Evolutionary conservation across 805 yeast genomes (phyloP).

Genomic region (Saccharomycopsis microspora): DNA sequence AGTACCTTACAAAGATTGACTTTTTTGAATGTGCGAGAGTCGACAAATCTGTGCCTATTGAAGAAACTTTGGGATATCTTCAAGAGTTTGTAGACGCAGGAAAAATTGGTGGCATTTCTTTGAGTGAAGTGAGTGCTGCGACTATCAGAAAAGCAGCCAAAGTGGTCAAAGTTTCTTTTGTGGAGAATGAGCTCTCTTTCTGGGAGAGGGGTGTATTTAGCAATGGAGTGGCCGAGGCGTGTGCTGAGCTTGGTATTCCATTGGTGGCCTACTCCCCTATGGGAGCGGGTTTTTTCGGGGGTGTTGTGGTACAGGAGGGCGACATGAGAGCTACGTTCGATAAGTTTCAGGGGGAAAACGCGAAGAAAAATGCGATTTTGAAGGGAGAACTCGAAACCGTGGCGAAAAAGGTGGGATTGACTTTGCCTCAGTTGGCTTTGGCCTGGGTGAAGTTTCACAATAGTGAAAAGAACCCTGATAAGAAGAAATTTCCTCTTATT

Average conservation of each 20-base stretch:
- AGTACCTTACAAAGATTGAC: constrained; percentile 36
- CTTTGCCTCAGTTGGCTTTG: constrained; percentile 59
- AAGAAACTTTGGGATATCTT: constrained; percentile 45
- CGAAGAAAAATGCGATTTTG: constrained; percentile 38
- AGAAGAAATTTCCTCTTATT: constrained; percentile 26
- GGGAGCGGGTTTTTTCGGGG: constrained; percentile 70
- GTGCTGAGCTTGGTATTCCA: constrained; percentile 49
- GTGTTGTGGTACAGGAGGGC: constrained; percentile 30
- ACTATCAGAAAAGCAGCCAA: constrained; percentile 49
- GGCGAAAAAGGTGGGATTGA: constrained; percentile 34
- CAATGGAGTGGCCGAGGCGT: constrained; percentile 54
- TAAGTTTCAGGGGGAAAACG: constrained; percentile 46
- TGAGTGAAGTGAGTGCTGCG: constrained; percentile 59
- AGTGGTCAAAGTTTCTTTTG: constrained; percentile 48
- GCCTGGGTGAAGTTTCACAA: constrained; percentile 48
- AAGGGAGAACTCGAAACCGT: constrained; percentile 36
- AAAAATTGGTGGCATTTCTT: constrained; percentile 57
- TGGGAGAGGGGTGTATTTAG: constrained; percentile 48
- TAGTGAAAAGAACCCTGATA: constrained; percentile 18
- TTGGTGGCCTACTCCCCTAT: constrained; percentile 77
- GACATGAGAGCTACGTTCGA: constrained; percentile 44
- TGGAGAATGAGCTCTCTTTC: constrained; percentile 73
- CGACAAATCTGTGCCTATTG: constrained; percentile 44
- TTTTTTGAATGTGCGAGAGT: constrained; percentile 67
- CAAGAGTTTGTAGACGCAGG: constrained; percentile 53